These are phyloP conservation scores for Lachnellula willkommii DNA, from an alignment of 2,329 filamentous ascomycete genomes.

Conservation along the genomic window DNA sequence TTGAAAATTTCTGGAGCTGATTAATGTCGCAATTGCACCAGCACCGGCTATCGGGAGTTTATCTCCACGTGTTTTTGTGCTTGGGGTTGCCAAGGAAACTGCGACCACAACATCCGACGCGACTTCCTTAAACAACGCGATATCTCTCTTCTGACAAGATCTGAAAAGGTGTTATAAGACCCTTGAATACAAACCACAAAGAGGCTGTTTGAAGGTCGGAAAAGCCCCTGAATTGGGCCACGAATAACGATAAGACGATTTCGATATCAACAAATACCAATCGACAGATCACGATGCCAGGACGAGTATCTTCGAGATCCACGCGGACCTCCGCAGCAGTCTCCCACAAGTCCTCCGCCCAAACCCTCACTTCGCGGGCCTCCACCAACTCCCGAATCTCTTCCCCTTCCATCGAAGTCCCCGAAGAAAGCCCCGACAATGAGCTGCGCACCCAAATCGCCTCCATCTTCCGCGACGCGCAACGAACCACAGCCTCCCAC, in stretches of 20 bases:
- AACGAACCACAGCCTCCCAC: slow-evolving; percentile 84
- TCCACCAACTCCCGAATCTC: slow-evolving; percentile 38
- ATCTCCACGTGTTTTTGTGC: slow-evolving; percentile 1
- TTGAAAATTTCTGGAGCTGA: neutral
- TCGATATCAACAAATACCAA: neutral
- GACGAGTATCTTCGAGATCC: slow-evolving; percentile 39
- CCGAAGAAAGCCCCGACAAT: slow-evolving; percentile 66
- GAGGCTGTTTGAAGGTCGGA: neutral
- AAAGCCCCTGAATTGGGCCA: neutral
- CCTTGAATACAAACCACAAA: neutral
- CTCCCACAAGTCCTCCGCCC: slow-evolving; percentile 38
- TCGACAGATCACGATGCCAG: slow-evolving; percentile 37
- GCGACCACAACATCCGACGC: neutral
- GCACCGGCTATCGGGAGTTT: neutral
- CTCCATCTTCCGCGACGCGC: slow-evolving; percentile 71
- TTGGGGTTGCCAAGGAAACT: neutral
- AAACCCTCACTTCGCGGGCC: slow-evolving; percentile 35
- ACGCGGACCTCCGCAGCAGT: slow-evolving; percentile 34
- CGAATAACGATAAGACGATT: neutral
- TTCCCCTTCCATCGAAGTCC: slow-evolving; percentile 42
- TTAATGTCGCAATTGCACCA: neutral
- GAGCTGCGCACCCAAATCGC: slow-evolving; percentile 69
- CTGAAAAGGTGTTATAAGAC: neutral
- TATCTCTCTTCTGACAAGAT: neutral
- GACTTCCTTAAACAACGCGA: neutral